These are phyloP conservation scores for Pythium graminicola DNA, from an alignment of 352 stramenopile species.

Conservation along the genomic window DNA sequence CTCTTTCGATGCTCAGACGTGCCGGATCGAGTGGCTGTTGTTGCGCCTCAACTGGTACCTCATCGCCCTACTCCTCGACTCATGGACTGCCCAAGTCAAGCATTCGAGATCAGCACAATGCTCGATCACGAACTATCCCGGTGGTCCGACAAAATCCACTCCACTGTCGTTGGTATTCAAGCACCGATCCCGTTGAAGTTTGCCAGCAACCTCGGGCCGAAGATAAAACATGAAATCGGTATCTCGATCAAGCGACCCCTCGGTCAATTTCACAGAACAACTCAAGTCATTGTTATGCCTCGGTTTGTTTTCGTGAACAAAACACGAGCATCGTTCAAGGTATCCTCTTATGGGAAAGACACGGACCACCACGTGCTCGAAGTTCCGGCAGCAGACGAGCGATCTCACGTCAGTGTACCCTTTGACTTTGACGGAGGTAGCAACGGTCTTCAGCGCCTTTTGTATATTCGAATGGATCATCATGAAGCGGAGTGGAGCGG, in stretches of 20 bases:
- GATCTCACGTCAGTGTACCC: constrained; percentile 22
- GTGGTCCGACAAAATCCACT: constrained; percentile 86
- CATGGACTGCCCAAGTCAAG: constrained; percentile 79
- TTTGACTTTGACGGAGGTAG: constrained; percentile 69
- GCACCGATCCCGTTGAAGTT: constrained; percentile 76
- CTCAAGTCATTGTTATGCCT: constrained; percentile 78
- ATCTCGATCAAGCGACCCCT: constrained; percentile 82
- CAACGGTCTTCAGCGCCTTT: constrained; percentile 40
- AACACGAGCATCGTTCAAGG: constrained; percentile 61
- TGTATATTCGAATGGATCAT: constrained; percentile 77
- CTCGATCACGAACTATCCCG: constrained; percentile 74
- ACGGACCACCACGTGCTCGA: constrained; percentile 65
- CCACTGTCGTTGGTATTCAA: constrained; percentile 79
- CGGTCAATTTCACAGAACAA: constrained; percentile 83
- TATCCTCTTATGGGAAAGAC: constrained; percentile 60
- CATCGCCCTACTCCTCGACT: constrained; percentile 64
- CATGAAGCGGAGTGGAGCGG: constrained; percentile 73
- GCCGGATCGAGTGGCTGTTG: constrained; percentile 31
- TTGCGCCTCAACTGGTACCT: constrained; percentile 54
- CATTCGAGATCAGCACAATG: constrained; percentile 84
- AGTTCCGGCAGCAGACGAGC: constrained; percentile 25
- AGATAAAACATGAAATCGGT: constrained; percentile 68
- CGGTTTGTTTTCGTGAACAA: constrained; percentile 87
- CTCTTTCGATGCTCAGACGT: constrained; percentile 71
- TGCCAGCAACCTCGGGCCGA: constrained; percentile 54